Evolutionary conservation across 768 basidiomycete species (phyloP).

Genomic region (Peribolospora kevripleyi): DNA sequence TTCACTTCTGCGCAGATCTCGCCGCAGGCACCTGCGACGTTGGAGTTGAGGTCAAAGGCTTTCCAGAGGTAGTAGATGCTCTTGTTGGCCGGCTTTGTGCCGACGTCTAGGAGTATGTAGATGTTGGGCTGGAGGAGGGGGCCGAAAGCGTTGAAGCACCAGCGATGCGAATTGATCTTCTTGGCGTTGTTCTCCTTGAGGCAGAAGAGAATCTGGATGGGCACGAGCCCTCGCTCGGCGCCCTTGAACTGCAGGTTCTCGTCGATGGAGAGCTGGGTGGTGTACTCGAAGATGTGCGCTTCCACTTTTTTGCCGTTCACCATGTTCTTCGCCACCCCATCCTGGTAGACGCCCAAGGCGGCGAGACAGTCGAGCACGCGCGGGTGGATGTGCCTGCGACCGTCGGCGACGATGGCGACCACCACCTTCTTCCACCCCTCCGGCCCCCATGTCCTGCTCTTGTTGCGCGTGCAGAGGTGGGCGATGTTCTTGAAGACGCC

Average conservation of each 20-base stretch:
- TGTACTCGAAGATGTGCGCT: constrained; percentile 35
- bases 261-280: constrained; percentile 82
- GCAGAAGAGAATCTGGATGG: constrained; percentile 55
- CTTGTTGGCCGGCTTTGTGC: constrained; percentile 66
- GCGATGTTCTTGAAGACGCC: constrained; percentile 17
- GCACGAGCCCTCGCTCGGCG: constrained; percentile 67
- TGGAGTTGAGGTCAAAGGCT: constrained; percentile 52
- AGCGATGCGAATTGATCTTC: constrained; percentile 87
- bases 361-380: constrained; percentile 55
- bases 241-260: constrained; percentile 67
- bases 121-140: constrained; percentile 51
- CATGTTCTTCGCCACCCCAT: constrained; percentile 13
- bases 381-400: constrained; percentile 21
- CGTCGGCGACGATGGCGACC: constrained; percentile 22
- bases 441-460: constrained; percentile 20
- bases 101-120: constrained; percentile 78
- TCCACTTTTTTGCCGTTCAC: constrained; percentile 43
- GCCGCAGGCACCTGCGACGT: constrained; percentile 70
- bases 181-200: constrained; percentile 42
- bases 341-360: constrained; percentile 23
- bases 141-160: constrained; percentile 92
- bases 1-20: constrained; percentile 32
- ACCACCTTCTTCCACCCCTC: constrained; percentile 24
- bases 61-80: constrained; percentile 92
- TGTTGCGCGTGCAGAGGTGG: constrained; percentile 19